Conservation (phyloP, 2,329 filamentous ascomycete species). For the Colletotrichum sublineola region DNA sequence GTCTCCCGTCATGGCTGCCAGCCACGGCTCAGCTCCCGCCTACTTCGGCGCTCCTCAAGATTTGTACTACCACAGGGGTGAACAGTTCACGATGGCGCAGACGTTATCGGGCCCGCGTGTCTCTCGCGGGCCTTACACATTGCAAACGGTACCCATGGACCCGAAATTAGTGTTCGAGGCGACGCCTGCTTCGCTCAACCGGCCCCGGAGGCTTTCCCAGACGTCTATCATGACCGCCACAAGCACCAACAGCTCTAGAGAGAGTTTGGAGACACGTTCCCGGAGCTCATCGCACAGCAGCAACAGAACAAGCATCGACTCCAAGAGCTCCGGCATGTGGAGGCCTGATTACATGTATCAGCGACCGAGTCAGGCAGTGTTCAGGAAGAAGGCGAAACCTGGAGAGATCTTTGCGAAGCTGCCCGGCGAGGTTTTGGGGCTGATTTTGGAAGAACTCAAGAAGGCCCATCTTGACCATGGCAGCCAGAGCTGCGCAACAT, state of each 20-base stretch:
- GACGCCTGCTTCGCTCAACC: conserved; percentile 49
- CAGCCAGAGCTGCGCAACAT: conserved; percentile 71
- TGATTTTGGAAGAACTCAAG: conserved; percentile 68
- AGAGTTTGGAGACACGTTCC: conserved; percentile 47
- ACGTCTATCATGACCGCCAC: conserved; percentile 46
- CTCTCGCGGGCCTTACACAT: conserved; percentile 30
- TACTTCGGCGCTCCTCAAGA: conserved; percentile 41
- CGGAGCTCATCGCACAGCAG: conserved; percentile 52
- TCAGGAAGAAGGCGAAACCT: conserved; percentile 51
- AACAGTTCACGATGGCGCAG: conserved; percentile 30
- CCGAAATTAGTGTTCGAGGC: conserved; percentile 42
- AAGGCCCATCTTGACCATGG: conserved; percentile 62
- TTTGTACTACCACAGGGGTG: conserved; percentile 37
- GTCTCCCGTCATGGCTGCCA: conserved; percentile 32
- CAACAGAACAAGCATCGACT: conserved; percentile 56
- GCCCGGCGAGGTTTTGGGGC: conserved; percentile 69
- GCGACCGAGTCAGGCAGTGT: conserved; percentile 45
- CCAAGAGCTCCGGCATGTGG: conserved; percentile 51
- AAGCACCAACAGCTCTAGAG: conserved; percentile 49
- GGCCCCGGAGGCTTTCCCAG: conserved; percentile 54
- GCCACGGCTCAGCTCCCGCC: conserved; percentile 38
- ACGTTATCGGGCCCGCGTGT: conserved; percentile 22
- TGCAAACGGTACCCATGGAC: conserved; percentile 47
- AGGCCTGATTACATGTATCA: conserved; percentile 47
- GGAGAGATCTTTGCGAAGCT: conserved; percentile 68